A percentile compares a stretch with the other conserved stretches of the same genome.
Conservation (phyloP, 805 yeast genomes). For the Alloascoidea hylecoeti region DNA sequence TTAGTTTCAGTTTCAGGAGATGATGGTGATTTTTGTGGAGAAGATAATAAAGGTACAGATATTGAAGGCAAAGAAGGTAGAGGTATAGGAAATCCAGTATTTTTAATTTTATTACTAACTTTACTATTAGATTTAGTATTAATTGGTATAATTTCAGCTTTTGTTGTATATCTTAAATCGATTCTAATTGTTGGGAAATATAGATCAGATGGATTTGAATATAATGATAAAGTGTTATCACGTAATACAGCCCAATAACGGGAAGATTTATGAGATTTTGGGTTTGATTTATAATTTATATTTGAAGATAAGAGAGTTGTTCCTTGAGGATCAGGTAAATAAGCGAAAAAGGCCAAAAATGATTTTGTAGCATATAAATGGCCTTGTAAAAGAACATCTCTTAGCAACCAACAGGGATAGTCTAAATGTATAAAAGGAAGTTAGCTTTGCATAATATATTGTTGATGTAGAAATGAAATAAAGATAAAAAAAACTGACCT, state of each 20-base stretch:
- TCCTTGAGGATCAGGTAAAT: constrained; percentile 43
- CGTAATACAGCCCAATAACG: constrained; percentile 76
- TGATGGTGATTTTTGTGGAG: not conserved
- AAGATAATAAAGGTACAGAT: not conserved
- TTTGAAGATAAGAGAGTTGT: constrained; percentile 33
- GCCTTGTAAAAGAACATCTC: constrained; percentile 79
- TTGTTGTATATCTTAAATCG: constrained; percentile 48
- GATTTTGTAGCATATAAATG: constrained; percentile 59
- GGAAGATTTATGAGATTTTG: constrained; percentile 20
- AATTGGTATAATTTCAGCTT: constrained; percentile 37
- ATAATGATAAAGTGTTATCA: constrained; percentile 54
- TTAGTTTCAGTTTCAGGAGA: not conserved
- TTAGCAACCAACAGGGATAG: constrained; percentile 65
- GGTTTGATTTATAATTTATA: constrained; percentile 26
- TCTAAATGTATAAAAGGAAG: constrained; percentile 19
- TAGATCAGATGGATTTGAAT: constrained; percentile 59
- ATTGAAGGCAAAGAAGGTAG: not conserved
- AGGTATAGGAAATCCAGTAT: not conserved
- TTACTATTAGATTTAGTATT: constrained; percentile 4
- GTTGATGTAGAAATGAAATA: no score
- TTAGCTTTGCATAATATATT: not conserved
- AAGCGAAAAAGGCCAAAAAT: constrained; percentile 63
- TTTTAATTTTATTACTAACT: not conserved
- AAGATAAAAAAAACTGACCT: not conserved
- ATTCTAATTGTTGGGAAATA: constrained; percentile 73